A percentile compares a stretch with the other conserved stretches of the same genome.
These are phyloP conservation scores for Fraxinus pennsylvanica DNA, from an alignment of 257 asterid species.

Conservation along the genomic window DNA sequence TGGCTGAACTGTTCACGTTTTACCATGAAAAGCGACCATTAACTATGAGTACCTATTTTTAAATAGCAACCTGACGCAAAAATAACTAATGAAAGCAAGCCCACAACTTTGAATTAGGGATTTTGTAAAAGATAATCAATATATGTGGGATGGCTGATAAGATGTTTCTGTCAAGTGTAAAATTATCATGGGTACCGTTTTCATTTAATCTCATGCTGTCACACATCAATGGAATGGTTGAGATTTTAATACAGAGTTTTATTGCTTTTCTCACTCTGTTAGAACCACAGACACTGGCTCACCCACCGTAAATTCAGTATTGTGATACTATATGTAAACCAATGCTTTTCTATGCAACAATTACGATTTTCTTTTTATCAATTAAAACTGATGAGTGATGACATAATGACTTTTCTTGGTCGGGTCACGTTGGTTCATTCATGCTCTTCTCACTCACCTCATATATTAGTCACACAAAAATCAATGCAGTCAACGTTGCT, in stretches of 20 bases:
- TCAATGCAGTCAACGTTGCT: background rate
- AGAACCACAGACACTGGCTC: slow-evolving; percentile 4
- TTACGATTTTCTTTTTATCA: background rate
- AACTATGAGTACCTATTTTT: no score
- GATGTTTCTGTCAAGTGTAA: background rate
- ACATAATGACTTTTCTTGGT: slow-evolving; percentile 5
- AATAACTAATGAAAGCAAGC: background rate
- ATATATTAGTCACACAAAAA: background rate
- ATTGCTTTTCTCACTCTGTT: slow-evolving; percentile 15
- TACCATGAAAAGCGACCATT: no score
- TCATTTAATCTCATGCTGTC: background rate
- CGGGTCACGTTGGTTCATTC: background rate
- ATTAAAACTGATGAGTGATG: background rate
- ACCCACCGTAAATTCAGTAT: background rate
- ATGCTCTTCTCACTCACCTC: background rate
- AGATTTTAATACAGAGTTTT: background rate
- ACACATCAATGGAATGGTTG: background rate
- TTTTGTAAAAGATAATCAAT: background rate
- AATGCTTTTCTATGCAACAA: background rate
- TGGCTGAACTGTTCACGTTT: no score
- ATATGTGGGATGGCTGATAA: background rate
- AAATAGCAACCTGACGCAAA: no score
- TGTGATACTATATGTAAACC: background rate
- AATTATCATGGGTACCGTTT: background rate
- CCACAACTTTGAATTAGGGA: background rate